Evolutionary conservation across 2,329 filamentous ascomycete genomes (phyloP).

Genomic region (Stachybotrys chlorohalonatus): DNA sequence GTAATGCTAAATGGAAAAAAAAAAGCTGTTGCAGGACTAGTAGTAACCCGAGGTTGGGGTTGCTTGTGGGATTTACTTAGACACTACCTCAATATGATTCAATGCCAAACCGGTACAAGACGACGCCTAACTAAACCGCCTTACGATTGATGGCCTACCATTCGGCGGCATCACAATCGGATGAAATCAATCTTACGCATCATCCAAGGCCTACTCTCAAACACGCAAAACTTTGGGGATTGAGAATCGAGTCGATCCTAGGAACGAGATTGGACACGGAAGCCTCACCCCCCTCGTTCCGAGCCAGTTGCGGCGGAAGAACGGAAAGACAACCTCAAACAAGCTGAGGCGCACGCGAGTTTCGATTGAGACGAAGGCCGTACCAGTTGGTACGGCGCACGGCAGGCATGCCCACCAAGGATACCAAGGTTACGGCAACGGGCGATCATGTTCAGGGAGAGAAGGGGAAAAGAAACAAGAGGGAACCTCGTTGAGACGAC

Average conservation of each 20-base stretch:
- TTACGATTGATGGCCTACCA: too few relatives aligned
- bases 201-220: not conserved
- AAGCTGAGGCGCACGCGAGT: not conserved
- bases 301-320: not conserved
- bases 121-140: too few relatives aligned
- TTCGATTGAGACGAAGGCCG: not conserved
- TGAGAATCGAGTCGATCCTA: too few relatives aligned
- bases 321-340: not conserved
- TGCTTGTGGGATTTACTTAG: too few relatives aligned
- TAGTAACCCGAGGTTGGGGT: too few relatives aligned
- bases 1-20: too few relatives aligned
- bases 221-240: not conserved
- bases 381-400: not conserved
- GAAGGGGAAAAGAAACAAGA: not conserved
- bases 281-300: not conserved
- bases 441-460: not conserved
- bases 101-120: too few relatives aligned
- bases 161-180: not conserved
- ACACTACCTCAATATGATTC: too few relatives aligned
- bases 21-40: too few relatives aligned
- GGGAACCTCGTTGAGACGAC: not conserved
- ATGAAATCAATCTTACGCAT: not conserved
- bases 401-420: too few relatives aligned
- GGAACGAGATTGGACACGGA: not conserved
- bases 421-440: too few relatives aligned